Percentiles rank a stretch among this genome's conserved stretches.
phyloP scores from a whole-genome alignment of 1,139 yeast genomes.

The Lodderomyces pseudojiufengensis region DNA sequence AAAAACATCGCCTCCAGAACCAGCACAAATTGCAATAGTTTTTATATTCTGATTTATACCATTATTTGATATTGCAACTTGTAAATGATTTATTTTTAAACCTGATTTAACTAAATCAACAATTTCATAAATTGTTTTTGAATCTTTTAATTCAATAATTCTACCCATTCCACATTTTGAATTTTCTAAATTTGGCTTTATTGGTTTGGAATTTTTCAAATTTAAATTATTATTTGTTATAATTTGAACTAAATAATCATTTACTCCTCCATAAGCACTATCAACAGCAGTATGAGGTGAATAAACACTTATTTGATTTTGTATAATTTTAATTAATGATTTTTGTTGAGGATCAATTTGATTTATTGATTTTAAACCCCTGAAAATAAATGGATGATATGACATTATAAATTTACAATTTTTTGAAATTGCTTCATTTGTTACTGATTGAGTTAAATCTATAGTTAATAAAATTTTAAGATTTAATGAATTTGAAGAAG shows the following conservation, averaged over 20 bases:
- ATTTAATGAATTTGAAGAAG: conserved; percentile 17
- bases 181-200: conserved; percentile 25
- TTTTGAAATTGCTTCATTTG: conserved; percentile 70
- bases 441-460: conserved; percentile 81
- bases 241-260: conserved; percentile 81
- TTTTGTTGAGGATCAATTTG: conserved; percentile 73
- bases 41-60: conserved; percentile 22
- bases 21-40: conserved; percentile 88
- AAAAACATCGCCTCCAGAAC: conserved; percentile 80
- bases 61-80: conserved; percentile 52
- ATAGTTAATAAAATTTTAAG: conserved; percentile 65
- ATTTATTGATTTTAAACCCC: conserved; percentile 77
- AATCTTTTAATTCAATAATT: conserved; percentile 44
- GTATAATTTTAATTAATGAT: conserved; percentile 68
- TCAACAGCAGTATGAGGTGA: conserved; percentile 97
- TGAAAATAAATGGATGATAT: conserved; percentile 92
- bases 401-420: conserved; percentile 64
- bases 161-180: conserved; percentile 83
- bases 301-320: conserved; percentile 78
- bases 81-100: conserved; percentile 55
- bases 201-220: conserved; percentile 22
- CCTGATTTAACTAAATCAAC: conserved; percentile 53
- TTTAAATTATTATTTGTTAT: conserved; percentile 32
- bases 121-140: conserved; percentile 43
- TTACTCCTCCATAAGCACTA: conserved; percentile 88